Evolutionary conservation across 1,284 basidiomycete species (phyloP).

Genomic region (Cutaneotrichosporon sp.): DNA sequence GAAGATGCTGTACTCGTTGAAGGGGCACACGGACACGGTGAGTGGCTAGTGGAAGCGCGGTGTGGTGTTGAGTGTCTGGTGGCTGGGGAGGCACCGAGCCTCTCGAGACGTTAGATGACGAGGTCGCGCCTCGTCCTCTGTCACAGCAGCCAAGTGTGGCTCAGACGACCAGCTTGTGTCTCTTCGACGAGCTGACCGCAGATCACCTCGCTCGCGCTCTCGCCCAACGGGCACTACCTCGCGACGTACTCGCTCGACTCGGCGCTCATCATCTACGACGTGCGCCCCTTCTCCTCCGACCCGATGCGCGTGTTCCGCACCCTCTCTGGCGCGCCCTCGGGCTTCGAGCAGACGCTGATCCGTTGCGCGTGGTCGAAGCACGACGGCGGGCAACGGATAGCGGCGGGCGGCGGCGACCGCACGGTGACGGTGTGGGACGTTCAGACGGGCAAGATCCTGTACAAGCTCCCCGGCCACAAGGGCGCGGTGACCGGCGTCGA

Average conservation of each 20-base stretch:
- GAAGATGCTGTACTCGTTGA: constrained; percentile 71
- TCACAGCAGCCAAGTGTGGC: too few relatives aligned
- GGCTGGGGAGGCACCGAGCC: too few relatives aligned
- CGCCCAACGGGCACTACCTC: constrained; percentile 79
- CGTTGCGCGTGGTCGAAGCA: constrained; percentile 67
- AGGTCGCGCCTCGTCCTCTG: too few relatives aligned
- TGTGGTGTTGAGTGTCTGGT: too few relatives aligned
- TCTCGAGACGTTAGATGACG: too few relatives aligned
- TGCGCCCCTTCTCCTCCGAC: constrained; percentile 84
- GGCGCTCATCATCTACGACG: constrained; percentile 80
- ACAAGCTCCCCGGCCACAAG: constrained; percentile 93
- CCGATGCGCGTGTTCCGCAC: constrained; percentile 76
- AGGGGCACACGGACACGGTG: constrained; percentile 83
- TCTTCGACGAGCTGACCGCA: constrained; percentile 21
- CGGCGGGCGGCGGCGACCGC: constrained; percentile 57
- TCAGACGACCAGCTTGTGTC: too few relatives aligned
- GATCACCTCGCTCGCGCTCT: constrained; percentile 77
- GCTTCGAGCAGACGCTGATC: constrained; percentile 81
- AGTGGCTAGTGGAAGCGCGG: too few relatives aligned
- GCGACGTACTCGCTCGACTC: constrained; percentile 87
- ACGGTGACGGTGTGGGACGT: constrained; percentile 90
- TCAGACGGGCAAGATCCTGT: constrained; percentile 76
- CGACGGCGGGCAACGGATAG: constrained; percentile 53
- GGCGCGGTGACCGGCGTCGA: constrained; percentile 88
- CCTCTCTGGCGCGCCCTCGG: constrained; percentile 79